Evolutionary conservation across 2,329 filamentous ascomycete genomes (phyloP).

Genomic region (Colletotrichum falcatum): DNA sequence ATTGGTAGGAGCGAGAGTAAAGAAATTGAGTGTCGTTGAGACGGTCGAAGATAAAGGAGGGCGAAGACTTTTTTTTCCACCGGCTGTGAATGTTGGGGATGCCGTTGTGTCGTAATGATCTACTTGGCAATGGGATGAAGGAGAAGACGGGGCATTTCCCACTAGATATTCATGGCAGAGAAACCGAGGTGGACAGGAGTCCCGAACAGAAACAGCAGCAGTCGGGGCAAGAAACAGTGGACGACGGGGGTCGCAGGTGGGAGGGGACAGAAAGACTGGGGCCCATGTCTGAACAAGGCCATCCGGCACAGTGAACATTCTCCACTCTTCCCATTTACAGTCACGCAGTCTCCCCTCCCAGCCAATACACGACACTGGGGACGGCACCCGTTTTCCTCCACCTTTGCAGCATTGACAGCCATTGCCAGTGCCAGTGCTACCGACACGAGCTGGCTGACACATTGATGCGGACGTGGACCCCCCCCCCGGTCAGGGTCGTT

Average conservation of each 20-base stretch:
- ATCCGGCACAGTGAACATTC: slow-evolving; percentile 17
- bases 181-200: slow-evolving; percentile 6
- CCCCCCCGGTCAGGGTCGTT: slow-evolving; percentile 24
- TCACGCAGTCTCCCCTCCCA: slow-evolving; percentile 1
- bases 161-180: slow-evolving; percentile 39
- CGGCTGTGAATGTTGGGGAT: slow-evolving; percentile 35
- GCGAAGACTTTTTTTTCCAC: background rate
- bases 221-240: slow-evolving; percentile 4
- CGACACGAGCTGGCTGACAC: slow-evolving; percentile 13
- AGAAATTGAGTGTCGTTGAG: slow-evolving; percentile 31
- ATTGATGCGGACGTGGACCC: slow-evolving; percentile 23
- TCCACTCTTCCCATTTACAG: slow-evolving; percentile 15
- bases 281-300: slow-evolving; percentile 28
- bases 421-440: slow-evolving; percentile 3
- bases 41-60: slow-evolving; percentile 27
- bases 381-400: slow-evolving; percentile 2
- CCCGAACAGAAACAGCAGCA: background rate
- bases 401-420: slow-evolving; percentile 3
- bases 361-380: slow-evolving; percentile 21
- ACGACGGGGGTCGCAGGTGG: slow-evolving; percentile 22
- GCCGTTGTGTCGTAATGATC: slow-evolving; percentile 39
- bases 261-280: slow-evolving; percentile 22
- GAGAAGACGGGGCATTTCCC: slow-evolving; percentile 34
- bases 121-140: slow-evolving; percentile 40
- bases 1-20: slow-evolving; percentile 34